Evolutionary conservation across 768 basidiomycete genomes (phyloP), one percentile per base, ranked within the genome.

Genomic region (Naganishia friedmannii): DNA sequence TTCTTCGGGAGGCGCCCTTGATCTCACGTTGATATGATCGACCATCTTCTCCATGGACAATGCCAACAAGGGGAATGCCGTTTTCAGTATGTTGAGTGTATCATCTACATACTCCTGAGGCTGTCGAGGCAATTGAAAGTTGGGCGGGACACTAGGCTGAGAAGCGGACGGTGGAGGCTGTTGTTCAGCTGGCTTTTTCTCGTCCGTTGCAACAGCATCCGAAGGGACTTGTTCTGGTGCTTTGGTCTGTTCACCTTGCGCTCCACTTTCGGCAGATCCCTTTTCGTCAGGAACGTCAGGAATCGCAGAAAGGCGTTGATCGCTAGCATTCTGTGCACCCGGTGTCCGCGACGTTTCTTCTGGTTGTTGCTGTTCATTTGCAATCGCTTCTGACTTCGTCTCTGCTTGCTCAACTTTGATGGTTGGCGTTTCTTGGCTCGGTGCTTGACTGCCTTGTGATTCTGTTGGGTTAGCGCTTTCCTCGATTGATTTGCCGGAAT

Each of bases 1-100:
- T 81, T 99, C 96, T 70, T 99, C 96, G 1, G 88, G 86, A 0
- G 86, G 85, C 1, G 90, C 87, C 79, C 96, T 95, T 83, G 97
- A 95, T 65, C 93, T 87, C 70, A 88, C 86, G 26, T 88, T 85
- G 73, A 99, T 90, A 81, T 97, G 93, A 74, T 99, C 96, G 4
- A 94, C 90, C 86, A 97, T 90, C 19, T 92, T 94, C 83, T 99
- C 96, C 85, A 99, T 85, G 68, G 93, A 96, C 26, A 98, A 84
- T 34, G 95, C 91, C 42, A 99, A 86, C 8, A 99, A 85, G 0
- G 96, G 96, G 85, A 94, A 96, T 0, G 92, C 89, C 0, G 95
- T 96, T 83, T 99, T 98, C 75, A 98, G 84, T 45, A 92, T 88
- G 77, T 93, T 90, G 51, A 93, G 87, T 69, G 98, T 87, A 77